Evolutionary conservation across 805 yeast species (phyloP).

Genomic region (Hanseniaspora singularis): DNA sequence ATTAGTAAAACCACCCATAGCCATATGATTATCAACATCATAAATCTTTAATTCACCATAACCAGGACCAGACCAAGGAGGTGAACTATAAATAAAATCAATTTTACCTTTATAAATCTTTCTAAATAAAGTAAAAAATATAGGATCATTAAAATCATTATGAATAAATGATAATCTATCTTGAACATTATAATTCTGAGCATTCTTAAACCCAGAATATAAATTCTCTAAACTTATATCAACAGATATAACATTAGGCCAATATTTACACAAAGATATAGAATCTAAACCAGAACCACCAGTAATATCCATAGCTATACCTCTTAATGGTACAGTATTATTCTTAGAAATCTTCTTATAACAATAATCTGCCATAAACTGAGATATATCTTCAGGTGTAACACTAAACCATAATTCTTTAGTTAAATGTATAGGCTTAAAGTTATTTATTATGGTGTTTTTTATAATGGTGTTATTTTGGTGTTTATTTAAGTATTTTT

Average conservation of each 20-base stretch:
- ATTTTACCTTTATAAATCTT: constrained; percentile 18
- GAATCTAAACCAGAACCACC: constrained; percentile 86
- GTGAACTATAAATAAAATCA: constrained; percentile 49
- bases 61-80: constrained; percentile 80
- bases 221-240: constrained; percentile 51
- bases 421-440: constrained; percentile 53
- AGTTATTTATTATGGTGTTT: constrained; percentile 32
- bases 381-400: constrained; percentile 69
- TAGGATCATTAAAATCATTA: constrained; percentile 37
- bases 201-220: constrained; percentile 55
- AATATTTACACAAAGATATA: constrained; percentile 55
- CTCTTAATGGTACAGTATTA: constrained; percentile 8
- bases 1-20: constrained; percentile 34
- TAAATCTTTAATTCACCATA: constrained; percentile 37
- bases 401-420: constrained; percentile 77
- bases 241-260: constrained; percentile 47
- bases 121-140: constrained; percentile 19
- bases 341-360: constrained; percentile 41
- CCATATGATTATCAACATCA: constrained; percentile 38
- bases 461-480: constrained; percentile 17
- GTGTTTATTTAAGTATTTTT: constrained; percentile 19
- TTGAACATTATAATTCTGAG: constrained; percentile 47
- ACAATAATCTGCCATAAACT: constrained; percentile 43
- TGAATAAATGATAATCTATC: constrained; percentile 38
- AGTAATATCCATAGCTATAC: constrained; percentile 50